Base-by-base conservation (phyloP, 2,329 filamentous ascomycete genomes). In the Colletotrichum spaethianum region DNA sequence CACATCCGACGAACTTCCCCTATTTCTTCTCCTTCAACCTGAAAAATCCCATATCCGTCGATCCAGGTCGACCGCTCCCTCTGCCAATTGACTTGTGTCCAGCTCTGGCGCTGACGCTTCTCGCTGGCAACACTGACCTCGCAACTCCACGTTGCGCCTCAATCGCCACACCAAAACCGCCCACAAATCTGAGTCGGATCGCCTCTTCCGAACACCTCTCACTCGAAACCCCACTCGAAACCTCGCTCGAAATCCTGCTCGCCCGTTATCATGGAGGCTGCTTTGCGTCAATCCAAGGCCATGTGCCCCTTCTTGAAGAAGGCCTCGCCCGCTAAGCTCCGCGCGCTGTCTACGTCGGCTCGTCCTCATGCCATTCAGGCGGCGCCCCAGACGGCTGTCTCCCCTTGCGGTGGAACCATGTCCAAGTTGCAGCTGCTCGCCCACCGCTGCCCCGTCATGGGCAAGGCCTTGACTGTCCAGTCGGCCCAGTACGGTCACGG, bases 251-350 rank as follows among this genome's bases (percentile, higher is more conserved):
- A 70, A n/a, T 36, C 16, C 42, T 46, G 61, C 33, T 46, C 31
- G 9, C 40, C 57, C 60, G 23, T 72, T 76, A 81, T 74, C 79
- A 99, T 99, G 96, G 96, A 99, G 88, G 90, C 94, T 79, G 92
- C 98, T 78, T 91, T 98, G 79, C 94, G 94, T 83, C 95, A 98
- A 85, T 98, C 95, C 82, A 95, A 95, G 89, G 91, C 93, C 81
- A 93, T 99, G 92, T 99, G 96, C 86, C 96, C 96, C 67, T 99
- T 99, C 86, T 88, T 99, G 83, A 96, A 95, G 88, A 94, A 95
- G 85, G 96, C 96, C 44, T 96, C 95, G 46, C 94, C 96, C 77
- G 93, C 95, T 77, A 95, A 95, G 68, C 91, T 99, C 75, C 95
- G 96, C 77, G 93, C 95, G 71, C 90, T 99, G 80, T 97, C 93